Evolutionary conservation across 73 alveolate genomes (phyloP).

Genomic region (Paramecium caudatum): DNA sequence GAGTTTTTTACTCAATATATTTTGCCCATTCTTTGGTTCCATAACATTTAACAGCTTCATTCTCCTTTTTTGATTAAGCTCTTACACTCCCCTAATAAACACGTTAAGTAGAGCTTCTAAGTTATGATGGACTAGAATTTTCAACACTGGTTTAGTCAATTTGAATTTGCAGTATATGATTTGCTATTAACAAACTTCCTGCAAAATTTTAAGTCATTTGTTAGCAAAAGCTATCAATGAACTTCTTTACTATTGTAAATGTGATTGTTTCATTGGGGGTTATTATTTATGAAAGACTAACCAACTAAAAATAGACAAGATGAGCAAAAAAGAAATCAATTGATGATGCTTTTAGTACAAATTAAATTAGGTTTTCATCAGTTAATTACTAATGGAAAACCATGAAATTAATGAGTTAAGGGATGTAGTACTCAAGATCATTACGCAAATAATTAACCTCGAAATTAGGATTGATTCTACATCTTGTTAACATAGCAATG

Average conservation of each 20-base stretch:
- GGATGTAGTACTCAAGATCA: constrained; percentile 92
- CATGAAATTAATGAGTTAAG: constrained; percentile 79
- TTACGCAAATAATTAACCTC: constrained; percentile 79
- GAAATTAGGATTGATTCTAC: constrained; percentile 93
- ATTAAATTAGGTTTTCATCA: constrained; percentile 57
- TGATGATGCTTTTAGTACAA: constrained; percentile 64
- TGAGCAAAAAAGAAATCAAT: constrained; percentile 76
- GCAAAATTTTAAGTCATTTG: background rate
- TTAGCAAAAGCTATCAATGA: background rate
- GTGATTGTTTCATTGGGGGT: constrained; percentile 18
- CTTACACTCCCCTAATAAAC: background rate
- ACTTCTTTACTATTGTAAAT: constrained; percentile 32
- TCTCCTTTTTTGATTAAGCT: background rate
- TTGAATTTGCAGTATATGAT: constrained; percentile 9
- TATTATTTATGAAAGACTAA: constrained; percentile 34
- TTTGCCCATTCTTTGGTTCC: background rate
- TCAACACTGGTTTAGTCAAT: background rate
- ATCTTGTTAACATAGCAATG: constrained; percentile 83
- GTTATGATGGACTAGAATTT: background rate
- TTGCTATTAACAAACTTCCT: constrained; percentile 10
- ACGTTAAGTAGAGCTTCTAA: background rate
- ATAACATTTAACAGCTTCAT: background rate
- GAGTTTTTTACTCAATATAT: background rate
- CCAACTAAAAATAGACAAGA: constrained; percentile 65
- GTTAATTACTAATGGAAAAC: constrained; percentile 72